A percentile compares a stretch with the other conserved stretches of the same genome.
These are phyloP conservation scores for Tylopilus subfusipes DNA, from an alignment of 768 basidiomycete genomes.

Conservation along the genomic window DNA sequence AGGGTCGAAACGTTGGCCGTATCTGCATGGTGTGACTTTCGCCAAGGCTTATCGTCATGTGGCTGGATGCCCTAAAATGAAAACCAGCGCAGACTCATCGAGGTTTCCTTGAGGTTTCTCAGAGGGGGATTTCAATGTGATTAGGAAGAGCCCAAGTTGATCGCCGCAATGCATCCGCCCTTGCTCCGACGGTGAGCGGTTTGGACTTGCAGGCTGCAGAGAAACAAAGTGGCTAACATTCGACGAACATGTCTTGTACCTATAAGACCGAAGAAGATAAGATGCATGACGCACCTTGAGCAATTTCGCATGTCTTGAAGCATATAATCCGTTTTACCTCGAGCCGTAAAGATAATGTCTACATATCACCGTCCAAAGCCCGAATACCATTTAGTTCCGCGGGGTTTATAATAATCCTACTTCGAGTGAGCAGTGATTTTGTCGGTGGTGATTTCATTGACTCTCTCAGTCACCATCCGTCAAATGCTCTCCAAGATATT, in stretches of 20 bases:
- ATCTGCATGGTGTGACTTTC: conserved; percentile 4
- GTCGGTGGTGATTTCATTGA: background rate
- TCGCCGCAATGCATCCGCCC: background rate
- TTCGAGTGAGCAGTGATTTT: too few relatives aligned
- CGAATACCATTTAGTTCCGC: background rate
- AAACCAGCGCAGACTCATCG: background rate
- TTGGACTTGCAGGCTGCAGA: background rate
- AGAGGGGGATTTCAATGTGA: background rate
- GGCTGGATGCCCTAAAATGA: background rate
- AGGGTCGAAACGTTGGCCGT: conserved; percentile 3
- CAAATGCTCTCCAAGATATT: background rate
- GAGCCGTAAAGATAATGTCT: too few relatives aligned
- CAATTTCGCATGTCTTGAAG: too few relatives aligned
- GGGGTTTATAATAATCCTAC: too few relatives aligned
- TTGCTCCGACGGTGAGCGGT: background rate
- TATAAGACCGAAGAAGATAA: too few relatives aligned
- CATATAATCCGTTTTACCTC: background rate
- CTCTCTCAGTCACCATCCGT: background rate
- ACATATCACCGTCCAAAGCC: too few relatives aligned
- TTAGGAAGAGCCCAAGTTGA: background rate
- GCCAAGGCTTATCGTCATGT: background rate
- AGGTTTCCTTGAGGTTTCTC: background rate
- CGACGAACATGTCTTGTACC: background rate
- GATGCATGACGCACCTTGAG: too few relatives aligned
- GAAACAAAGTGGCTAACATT: background rate